These are phyloP conservation scores for Oldenlandia corymbosa DNA, from an alignment of 257 asterid genomes.

Conservation along the genomic window DNA sequence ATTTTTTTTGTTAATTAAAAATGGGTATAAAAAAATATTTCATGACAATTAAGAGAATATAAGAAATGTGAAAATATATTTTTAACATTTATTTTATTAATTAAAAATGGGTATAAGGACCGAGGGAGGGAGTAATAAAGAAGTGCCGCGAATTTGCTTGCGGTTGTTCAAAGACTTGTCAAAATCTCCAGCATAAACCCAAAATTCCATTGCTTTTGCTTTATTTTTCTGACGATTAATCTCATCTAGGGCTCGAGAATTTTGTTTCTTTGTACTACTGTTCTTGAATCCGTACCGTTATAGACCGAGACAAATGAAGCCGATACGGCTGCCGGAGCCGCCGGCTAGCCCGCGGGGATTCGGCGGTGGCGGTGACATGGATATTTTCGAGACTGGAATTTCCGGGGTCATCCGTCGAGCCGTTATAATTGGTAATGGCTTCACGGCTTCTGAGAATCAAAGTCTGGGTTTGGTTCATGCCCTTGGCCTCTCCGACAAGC, in stretches of 20 bases:
- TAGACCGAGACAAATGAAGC: slow-evolving; percentile 56
- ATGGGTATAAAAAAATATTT: no score
- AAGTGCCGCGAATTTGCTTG: background rate
- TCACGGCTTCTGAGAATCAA: slow-evolving; percentile 83
- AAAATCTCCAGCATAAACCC: no score
- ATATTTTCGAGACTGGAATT: slow-evolving; percentile 80
- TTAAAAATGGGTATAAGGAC: no score
- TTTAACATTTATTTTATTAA: no score
- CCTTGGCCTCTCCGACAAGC: slow-evolving; percentile 75
- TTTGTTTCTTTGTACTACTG: no score
- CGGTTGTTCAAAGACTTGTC: background rate
- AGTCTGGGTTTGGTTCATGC: slow-evolving; percentile 87
- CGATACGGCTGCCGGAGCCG: slow-evolving; percentile 90
- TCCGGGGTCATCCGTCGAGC: slow-evolving; percentile 76
- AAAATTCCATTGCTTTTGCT: no score
- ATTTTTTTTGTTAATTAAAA: no score
- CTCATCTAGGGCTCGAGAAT: slow-evolving; percentile 10
- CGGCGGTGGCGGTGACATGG: slow-evolving; percentile 41
- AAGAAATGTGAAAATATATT: no score
- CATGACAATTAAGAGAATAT: no score
- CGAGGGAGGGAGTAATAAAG: no score
- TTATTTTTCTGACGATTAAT: no score
- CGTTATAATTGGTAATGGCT: slow-evolving; percentile 89
- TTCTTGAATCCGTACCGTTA: no score
- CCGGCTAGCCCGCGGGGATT: slow-evolving; percentile 69